Evolutionary conservation across 164 flowering plant species (phyloP).

Genomic region (Vitis cinerea): DNA sequence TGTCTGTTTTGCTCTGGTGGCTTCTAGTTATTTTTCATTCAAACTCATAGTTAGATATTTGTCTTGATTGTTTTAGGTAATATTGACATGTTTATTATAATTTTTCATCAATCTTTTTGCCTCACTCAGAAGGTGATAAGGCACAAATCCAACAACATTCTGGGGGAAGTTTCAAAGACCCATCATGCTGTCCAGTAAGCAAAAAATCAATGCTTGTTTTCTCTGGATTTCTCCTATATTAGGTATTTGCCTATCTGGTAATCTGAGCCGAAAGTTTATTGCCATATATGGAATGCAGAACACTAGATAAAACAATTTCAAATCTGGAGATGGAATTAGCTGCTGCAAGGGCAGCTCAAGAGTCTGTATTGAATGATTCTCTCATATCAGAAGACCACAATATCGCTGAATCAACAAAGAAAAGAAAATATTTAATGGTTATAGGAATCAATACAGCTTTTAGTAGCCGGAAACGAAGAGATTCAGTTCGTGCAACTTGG

Average conservation of each 20-base stretch:
- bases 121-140: conserved; percentile 26
- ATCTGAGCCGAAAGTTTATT: conserved; percentile 2
- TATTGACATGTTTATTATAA: not conserved
- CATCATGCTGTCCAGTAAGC: conserved; percentile 40
- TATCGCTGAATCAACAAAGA: conserved; percentile 23
- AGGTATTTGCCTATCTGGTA: not conserved
- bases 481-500: conserved; percentile 85
- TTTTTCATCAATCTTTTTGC: not conserved
- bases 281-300: conserved; percentile 36
- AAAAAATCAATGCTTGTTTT: conserved; percentile 1
- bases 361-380: conserved; percentile 39
- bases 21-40: too few species aligned
- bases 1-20: too few species aligned
- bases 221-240: conserved; percentile 2
- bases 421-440: conserved; percentile 70
- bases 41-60: not conserved
- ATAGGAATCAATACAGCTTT: conserved; percentile 83
- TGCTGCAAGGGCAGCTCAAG: conserved; percentile 54
- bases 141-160: conserved; percentile 21
- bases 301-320: conserved; percentile 53
- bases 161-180: conserved; percentile 21
- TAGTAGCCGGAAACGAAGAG: conserved; percentile 78
- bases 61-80: not conserved
- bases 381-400: conserved; percentile 32
- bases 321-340: conserved; percentile 60